phyloP scores from a whole-genome alignment of 257 asterid genomes.

The Gentiana macrophylla region DNA sequence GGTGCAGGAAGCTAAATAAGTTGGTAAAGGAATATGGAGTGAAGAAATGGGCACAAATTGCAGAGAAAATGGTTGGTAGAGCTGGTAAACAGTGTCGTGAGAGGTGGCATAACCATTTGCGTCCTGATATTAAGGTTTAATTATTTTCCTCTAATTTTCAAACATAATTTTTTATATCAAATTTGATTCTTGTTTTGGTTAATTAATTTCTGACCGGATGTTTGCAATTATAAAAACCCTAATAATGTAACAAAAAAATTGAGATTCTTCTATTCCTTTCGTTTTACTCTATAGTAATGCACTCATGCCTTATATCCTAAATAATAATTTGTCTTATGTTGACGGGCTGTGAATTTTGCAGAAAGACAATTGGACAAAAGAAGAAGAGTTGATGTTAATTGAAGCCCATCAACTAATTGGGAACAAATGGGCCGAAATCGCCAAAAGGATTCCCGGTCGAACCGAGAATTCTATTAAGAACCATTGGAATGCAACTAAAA shows the following conservation, averaged over 20 bases:
- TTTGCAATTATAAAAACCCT: no score
- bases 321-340: no score
- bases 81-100: constrained; percentile 82
- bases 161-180: no score
- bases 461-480: constrained; percentile 79
- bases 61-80: constrained; percentile 50
- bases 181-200: no score
- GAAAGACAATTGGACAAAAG: constrained; percentile 68
- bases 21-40: constrained; percentile 40
- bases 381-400: constrained; percentile 48
- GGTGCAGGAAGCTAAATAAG: constrained; percentile 29
- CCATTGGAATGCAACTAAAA: constrained; percentile 73
- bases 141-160: not conserved
- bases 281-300: no score
- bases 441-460: constrained; percentile 56
- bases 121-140: constrained; percentile 59
- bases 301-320: no score
- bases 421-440: constrained; percentile 70
- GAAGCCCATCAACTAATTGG: constrained; percentile 48
- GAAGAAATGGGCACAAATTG: constrained; percentile 49
- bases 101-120: constrained; percentile 74
- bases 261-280: no score
- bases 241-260: no score
- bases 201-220: no score
- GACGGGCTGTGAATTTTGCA: constrained; percentile 8